Evolutionary conservation across 768 basidiomycete genomes (phyloP).

Genomic region (Sistotremastrum niveocremeum): DNA sequence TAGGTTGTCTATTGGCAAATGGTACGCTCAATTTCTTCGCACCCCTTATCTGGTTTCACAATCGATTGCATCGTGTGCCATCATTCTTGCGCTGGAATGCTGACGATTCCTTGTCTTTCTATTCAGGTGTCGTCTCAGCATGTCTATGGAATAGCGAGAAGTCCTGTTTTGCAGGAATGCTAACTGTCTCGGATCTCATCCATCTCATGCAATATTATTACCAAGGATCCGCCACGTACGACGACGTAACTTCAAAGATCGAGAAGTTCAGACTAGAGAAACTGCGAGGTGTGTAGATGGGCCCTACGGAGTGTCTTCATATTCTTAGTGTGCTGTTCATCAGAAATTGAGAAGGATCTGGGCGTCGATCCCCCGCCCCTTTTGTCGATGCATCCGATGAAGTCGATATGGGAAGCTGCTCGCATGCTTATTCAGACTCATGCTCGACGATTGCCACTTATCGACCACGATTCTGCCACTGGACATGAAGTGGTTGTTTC

Average conservation of each 20-base stretch:
- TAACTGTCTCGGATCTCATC: slow-evolving; percentile 98
- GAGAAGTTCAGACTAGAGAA: slow-evolving; percentile 84
- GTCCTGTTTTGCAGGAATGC: slow-evolving; percentile 93
- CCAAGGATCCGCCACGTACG: slow-evolving; percentile 65
- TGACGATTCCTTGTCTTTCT: slow-evolving; percentile 6
- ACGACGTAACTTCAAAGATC: slow-evolving; percentile 79
- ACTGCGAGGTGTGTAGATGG: slow-evolving; percentile 53
- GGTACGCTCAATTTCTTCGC: slow-evolving; percentile 24
- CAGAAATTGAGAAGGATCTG: slow-evolving; percentile 89
- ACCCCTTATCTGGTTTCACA: background rate
- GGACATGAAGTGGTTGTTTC: slow-evolving; percentile 93
- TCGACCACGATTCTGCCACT: slow-evolving; percentile 87
- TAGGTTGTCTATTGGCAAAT: slow-evolving; percentile 77
- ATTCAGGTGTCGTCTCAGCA: slow-evolving; percentile 87
- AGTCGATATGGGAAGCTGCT: slow-evolving; percentile 82
- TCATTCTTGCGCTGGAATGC: slow-evolving; percentile 1
- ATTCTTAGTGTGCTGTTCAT: background rate
- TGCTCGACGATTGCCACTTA: slow-evolving; percentile 84
- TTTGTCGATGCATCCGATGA: slow-evolving; percentile 74
- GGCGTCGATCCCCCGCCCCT: slow-evolving; percentile 88
- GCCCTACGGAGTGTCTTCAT: slow-evolving; percentile 4
- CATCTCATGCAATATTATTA: slow-evolving; percentile 99
- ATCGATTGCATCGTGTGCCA: background rate
- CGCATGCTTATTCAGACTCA: slow-evolving; percentile 88
- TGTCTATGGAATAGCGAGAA: slow-evolving; percentile 95